Percentiles rank a stretch among this genome's conserved stretches.
Conservation (phyloP, 129 eudicot species). For the Lactuca saligna region DNA sequence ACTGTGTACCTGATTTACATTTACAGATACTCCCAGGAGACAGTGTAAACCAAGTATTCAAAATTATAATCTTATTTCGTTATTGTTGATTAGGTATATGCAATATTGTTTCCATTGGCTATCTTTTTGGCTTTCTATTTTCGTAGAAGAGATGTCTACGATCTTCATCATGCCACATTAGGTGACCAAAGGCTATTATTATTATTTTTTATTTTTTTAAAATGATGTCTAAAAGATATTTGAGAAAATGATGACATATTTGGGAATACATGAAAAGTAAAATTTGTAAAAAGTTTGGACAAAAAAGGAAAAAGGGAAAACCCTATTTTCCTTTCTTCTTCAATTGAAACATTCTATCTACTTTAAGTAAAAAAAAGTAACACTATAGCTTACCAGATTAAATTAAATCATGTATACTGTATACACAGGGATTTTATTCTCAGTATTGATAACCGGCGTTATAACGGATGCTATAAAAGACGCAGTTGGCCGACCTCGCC, state of each 20-base stretch:
- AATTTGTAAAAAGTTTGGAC: too few relatives aligned
- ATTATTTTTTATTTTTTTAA: too few relatives aligned
- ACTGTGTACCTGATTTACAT: too few relatives aligned
- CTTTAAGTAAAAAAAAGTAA: too few relatives aligned
- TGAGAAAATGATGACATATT: too few relatives aligned
- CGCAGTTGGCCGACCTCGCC: slow-evolving; percentile 93
- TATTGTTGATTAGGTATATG: slow-evolving; percentile 46
- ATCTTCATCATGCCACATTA: slow-evolving; percentile 88
- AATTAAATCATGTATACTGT: not conserved
- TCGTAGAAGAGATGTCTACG: slow-evolving; percentile 77
- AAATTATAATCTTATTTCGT: not conserved
- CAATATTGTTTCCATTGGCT: slow-evolving; percentile 64
- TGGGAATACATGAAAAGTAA: too few relatives aligned
- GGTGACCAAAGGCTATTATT: slow-evolving; percentile 36
- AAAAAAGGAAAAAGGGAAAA: too few relatives aligned
- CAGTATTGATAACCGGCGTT: slow-evolving; percentile 72
- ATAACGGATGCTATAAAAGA: slow-evolving; percentile 82
- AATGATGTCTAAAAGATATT: too few relatives aligned
- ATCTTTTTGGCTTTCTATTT: slow-evolving; percentile 57
- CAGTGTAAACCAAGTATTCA: not conserved
- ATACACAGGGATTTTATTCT: slow-evolving; percentile 60
- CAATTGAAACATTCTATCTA: not conserved
- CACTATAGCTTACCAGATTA: not conserved
- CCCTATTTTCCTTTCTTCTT: not conserved
- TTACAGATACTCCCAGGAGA: not conserved